These are phyloP conservation scores for Takashimella tepidaria DNA, from an alignment of 1,284 basidiomycete genomes.

Conservation along the genomic window DNA sequence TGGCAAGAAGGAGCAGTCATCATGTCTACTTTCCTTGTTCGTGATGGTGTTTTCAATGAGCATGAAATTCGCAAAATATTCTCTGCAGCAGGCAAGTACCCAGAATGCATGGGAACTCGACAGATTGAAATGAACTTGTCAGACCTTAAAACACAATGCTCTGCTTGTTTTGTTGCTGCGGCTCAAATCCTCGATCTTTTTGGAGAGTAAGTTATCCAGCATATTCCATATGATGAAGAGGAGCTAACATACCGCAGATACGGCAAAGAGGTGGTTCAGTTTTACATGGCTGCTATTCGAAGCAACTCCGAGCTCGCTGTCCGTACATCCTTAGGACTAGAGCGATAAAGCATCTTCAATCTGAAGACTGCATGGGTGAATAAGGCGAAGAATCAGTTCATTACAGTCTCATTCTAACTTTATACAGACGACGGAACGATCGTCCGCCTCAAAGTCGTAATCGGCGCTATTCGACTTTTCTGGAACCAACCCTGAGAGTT, in stretches of 20 bases:
- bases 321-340: slow-evolving; percentile 67
- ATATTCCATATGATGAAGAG: too few relatives aligned
- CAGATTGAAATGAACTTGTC: slow-evolving; percentile 14
- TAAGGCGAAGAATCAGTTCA: background rate
- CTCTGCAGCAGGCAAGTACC: slow-evolving; percentile 8
- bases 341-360: slow-evolving; percentile 55
- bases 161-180: slow-evolving; percentile 17
- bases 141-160: slow-evolving; percentile 19
- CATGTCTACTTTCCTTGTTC: slow-evolving; percentile 16
- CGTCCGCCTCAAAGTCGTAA: slow-evolving; percentile 73
- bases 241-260: too few relatives aligned
- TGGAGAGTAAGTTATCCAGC: slow-evolving; percentile 71
- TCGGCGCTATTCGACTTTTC: slow-evolving; percentile 82
- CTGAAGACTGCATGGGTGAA: slow-evolving; percentile 23
- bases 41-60: slow-evolving; percentile 21
- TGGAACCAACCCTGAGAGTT: slow-evolving; percentile 82
- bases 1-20: slow-evolving; percentile 45
- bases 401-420: too few relatives aligned
- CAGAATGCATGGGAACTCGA: slow-evolving; percentile 8
- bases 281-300: slow-evolving; percentile 78
- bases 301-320: slow-evolving; percentile 86
- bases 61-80: slow-evolving; percentile 15
- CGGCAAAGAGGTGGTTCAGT: slow-evolving; percentile 11
- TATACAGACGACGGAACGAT: slow-evolving; percentile 73
- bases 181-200: slow-evolving; percentile 15